Conservation (phyloP, 805 yeast genomes). For the Candida ulmi region DNA sequence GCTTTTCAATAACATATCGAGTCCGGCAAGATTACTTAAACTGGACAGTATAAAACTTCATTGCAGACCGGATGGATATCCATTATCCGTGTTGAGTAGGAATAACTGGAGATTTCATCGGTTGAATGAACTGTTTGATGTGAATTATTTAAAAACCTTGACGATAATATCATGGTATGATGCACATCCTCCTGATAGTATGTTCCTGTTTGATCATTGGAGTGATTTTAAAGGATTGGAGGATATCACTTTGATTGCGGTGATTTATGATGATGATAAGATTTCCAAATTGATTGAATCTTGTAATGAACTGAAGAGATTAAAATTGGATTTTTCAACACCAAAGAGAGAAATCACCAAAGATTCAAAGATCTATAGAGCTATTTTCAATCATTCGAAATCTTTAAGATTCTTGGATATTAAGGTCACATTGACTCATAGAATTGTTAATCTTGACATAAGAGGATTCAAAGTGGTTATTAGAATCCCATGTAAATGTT, state of each 20-base stretch:
- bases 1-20: slow-evolving; percentile 28
- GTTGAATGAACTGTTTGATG: slow-evolving; percentile 32
- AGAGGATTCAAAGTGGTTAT: slow-evolving; percentile 10
- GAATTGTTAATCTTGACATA: slow-evolving; percentile 16
- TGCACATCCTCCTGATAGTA: slow-evolving; percentile 25
- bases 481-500: slow-evolving; percentile 16
- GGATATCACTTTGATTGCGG: slow-evolving; percentile 36
- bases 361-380: slow-evolving; percentile 27
- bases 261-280: slow-evolving; percentile 25
- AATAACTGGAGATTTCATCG: slow-evolving; percentile 16
- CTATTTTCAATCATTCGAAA: slow-evolving; percentile 28
- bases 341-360: slow-evolving; percentile 28
- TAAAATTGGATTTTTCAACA: slow-evolving; percentile 34
- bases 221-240: slow-evolving; percentile 29
- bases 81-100: slow-evolving; percentile 22
- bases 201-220: slow-evolving; percentile 32
- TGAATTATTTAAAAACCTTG: slow-evolving; percentile 27
- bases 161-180: slow-evolving; percentile 41
- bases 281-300: slow-evolving; percentile 27
- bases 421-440: slow-evolving; percentile 21
- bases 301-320: slow-evolving; percentile 26
- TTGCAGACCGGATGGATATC: slow-evolving; percentile 35
- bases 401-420: slow-evolving; percentile 34
- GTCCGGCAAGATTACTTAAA: slow-evolving; percentile 24
- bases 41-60: slow-evolving; percentile 33